A percentile compares a stretch with the other conserved stretches of the same genome.
Conservation (phyloP, 768 basidiomycete genomes). For the Hirschioporus abietinus region DNA sequence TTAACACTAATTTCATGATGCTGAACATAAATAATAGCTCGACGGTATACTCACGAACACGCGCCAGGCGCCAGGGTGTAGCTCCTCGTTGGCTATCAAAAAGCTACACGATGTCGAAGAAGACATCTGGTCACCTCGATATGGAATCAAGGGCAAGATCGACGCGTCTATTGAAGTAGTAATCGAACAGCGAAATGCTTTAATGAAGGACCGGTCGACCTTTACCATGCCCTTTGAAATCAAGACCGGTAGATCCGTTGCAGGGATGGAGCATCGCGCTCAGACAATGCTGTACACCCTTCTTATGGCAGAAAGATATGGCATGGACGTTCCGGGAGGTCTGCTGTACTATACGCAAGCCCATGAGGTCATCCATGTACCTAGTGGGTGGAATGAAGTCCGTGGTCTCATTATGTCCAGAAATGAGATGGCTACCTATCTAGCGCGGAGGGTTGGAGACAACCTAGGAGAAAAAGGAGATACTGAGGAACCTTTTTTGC, state of each 20-base stretch:
- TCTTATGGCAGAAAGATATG: constrained; percentile 88
- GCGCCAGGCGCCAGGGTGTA: constrained; percentile 42
- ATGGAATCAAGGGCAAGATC: constrained; percentile 92
- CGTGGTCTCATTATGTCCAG: constrained; percentile 74
- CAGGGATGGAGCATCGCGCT: constrained; percentile 88
- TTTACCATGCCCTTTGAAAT: constrained; percentile 79
- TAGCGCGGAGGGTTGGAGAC: constrained; percentile 45
- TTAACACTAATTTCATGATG: constrained; percentile 2
- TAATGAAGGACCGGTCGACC: constrained; percentile 17
- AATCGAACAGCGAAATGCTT: constrained; percentile 23
- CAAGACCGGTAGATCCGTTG: constrained; percentile 82
- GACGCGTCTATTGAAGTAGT: constrained; percentile 81
- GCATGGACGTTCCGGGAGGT: constrained; percentile 71
- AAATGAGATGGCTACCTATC: constrained; percentile 80
- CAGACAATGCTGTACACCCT: constrained; percentile 98
- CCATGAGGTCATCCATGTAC: constrained; percentile 81
- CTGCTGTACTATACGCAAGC: constrained; percentile 92
- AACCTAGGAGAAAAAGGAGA: constrained; percentile 10
- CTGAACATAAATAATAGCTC: constrained; percentile 33
- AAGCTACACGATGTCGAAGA: constrained; percentile 88
- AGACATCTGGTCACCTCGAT: constrained; percentile 94
- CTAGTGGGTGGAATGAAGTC: constrained; percentile 75
- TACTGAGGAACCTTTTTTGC: constrained; percentile 59
- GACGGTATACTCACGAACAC: constrained; percentile 66
- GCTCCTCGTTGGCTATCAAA: constrained; percentile 63